phyloP scores from a whole-genome alignment of 2,329 filamentous ascomycete genomes.

The Aureobasidium sp. region DNA sequence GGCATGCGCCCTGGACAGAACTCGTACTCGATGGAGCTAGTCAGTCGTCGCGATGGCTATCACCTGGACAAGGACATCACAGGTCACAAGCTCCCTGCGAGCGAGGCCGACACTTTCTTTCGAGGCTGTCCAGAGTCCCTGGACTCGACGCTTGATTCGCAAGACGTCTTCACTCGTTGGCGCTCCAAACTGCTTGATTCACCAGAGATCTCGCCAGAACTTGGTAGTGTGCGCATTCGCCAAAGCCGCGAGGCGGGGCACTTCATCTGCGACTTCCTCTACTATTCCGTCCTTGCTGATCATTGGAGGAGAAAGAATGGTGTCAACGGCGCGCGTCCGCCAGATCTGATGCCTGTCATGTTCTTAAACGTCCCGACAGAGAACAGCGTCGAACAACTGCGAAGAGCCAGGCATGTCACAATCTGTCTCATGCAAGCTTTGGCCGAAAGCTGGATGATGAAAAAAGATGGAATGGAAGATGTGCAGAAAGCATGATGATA shows the following conservation, averaged over 20 bases:
- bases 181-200: slow-evolving; percentile 22
- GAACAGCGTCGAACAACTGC: slow-evolving; percentile 28
- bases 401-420: slow-evolving; percentile 27
- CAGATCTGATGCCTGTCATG: slow-evolving; percentile 28
- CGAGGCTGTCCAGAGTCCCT: slow-evolving; percentile 26
- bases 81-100: slow-evolving; percentile 31
- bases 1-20: slow-evolving; percentile 63
- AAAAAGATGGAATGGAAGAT: neutral
- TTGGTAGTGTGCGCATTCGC: slow-evolving; percentile 27
- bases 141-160: slow-evolving; percentile 26
- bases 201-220: slow-evolving; percentile 24
- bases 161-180: slow-evolving; percentile 28
- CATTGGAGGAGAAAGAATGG: slow-evolving; percentile 22
- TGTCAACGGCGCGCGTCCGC: slow-evolving; percentile 11
- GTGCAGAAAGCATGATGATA: neutral
- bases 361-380: slow-evolving; percentile 39
- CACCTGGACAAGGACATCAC: slow-evolving; percentile 60
- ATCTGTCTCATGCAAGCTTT: slow-evolving; percentile 30
- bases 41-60: slow-evolving; percentile 68
- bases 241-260: slow-evolving; percentile 36
- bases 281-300: slow-evolving; percentile 34
- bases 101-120: slow-evolving; percentile 23
- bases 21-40: slow-evolving; percentile 65
- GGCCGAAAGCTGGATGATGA: slow-evolving; percentile 27
- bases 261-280: slow-evolving; percentile 41